Base-by-base conservation (phyloP, 202 grass and related monocot species). In the Eragrostis tef region DNA sequence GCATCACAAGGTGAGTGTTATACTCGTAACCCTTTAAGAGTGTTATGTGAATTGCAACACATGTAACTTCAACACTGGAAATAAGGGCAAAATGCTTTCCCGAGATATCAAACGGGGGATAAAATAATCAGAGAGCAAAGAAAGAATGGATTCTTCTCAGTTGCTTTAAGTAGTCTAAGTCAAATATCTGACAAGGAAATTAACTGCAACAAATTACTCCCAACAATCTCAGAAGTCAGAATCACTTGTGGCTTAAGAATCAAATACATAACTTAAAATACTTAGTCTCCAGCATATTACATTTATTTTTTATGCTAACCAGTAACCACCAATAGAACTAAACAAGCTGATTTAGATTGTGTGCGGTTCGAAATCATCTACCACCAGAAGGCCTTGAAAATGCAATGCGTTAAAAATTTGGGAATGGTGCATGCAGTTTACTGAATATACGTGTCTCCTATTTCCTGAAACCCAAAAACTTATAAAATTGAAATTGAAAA, bases 331-430 rank as follows among this genome's bases (percentile, higher is more conserved):
- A 31, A 44, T 61, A 69, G 21, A 62, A 16, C 11, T 59, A 25
- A 73, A 72, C 49, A 73, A 59, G 50, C 46, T 50, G 27, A 11
- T 54, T 26, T 69, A 77, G 8, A 76, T 21, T 66, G 4, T 85
- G 57, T 17, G 29, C 17, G 52, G 19, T 79, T 76, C 26, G 9
- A 84, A 81, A 85, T 26, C 29, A 81, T 20, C 45, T 24, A 65
- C 24, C 49, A 81, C 76, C 41, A 49, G 17, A 65, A 6, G 34
- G 57, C n/a, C 14, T n/a, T 41, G 21, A 49, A 71, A 24, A 24
- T 75, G 47, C 34, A 66, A 56, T 8, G 2, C n/a, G 12, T 39
- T 64, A 45, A 57, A 71, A 71, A 17, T 52, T 45, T 31, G 2
- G 52, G 11, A 66, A 71, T 13, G 4, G 24, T 14, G 22, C 5